These are phyloP conservation scores for Pythium monospermum DNA, from an alignment of 352 stramenopile species.

Conservation along the genomic window DNA sequence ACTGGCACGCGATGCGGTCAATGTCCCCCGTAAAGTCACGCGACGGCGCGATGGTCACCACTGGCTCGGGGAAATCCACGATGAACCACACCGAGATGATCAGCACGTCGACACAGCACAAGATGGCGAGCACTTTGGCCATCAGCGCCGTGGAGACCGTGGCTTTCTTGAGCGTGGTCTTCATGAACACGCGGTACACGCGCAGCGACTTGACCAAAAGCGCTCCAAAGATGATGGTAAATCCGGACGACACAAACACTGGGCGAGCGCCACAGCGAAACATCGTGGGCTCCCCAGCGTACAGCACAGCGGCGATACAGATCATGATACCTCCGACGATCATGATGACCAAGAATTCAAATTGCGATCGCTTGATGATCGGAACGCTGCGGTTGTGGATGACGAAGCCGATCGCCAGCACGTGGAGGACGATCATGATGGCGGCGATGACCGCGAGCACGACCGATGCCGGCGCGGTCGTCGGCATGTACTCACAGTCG, in stretches of 20 bases:
- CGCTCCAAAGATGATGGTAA: slow-evolving; percentile 28
- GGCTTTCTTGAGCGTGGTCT: slow-evolving; percentile 20
- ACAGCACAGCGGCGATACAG: slow-evolving; percentile 30
- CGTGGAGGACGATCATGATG: slow-evolving; percentile 4
- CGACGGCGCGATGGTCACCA: neutral
- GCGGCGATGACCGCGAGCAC: slow-evolving; percentile 17
- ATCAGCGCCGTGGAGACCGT: slow-evolving; percentile 18
- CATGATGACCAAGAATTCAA: slow-evolving; percentile 51
- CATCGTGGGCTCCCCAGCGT: slow-evolving; percentile 35
- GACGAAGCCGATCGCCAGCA: slow-evolving; percentile 22
- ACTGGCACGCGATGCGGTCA: slow-evolving; percentile 19
- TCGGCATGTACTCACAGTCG: slow-evolving; percentile 35
- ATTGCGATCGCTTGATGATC: slow-evolving; percentile 67
- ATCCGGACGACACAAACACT: slow-evolving; percentile 16
- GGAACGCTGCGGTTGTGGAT: slow-evolving; percentile 23
- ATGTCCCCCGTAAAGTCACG: slow-evolving; percentile 16
- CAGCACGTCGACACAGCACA: slow-evolving; percentile 21
- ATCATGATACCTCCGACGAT: slow-evolving; percentile 47
- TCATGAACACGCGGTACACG: slow-evolving; percentile 36
- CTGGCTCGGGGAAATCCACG: slow-evolving; percentile 22
- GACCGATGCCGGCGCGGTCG: neutral
- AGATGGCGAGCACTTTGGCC: slow-evolving; percentile 14
- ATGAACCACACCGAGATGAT: slow-evolving; percentile 26
- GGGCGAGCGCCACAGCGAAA: slow-evolving; percentile 29
- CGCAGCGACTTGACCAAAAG: slow-evolving; percentile 34